Evolutionary conservation across 2,329 filamentous ascomycete species (phyloP).

Genomic region (Talaromyces pinophilus): DNA sequence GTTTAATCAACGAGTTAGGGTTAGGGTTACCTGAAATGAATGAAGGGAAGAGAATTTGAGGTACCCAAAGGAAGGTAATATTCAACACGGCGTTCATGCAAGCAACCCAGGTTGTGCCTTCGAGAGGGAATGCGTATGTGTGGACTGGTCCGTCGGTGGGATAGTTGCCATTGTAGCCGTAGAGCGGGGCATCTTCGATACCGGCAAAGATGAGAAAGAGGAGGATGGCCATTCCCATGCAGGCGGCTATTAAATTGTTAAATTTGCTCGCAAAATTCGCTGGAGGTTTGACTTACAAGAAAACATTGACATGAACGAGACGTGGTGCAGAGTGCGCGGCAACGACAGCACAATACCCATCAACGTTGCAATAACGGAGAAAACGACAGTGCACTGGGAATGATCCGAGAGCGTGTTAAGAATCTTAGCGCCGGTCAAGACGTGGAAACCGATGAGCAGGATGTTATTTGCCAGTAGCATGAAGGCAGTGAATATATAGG

Average conservation of each 20-base stretch:
- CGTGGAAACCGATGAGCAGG: slow-evolving; percentile 53
- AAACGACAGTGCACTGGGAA: slow-evolving; percentile 52
- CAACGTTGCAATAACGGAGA: slow-evolving; percentile 49
- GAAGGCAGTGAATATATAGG: slow-evolving; percentile 50
- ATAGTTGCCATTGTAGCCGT: slow-evolving; percentile 51
- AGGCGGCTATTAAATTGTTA: slow-evolving; percentile 36
- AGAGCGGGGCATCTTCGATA: slow-evolving; percentile 48
- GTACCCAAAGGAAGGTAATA: slow-evolving; percentile 54
- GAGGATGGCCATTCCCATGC: slow-evolving; percentile 53
- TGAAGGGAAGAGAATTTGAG: slow-evolving; percentile 55
- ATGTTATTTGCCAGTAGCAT: slow-evolving; percentile 57
- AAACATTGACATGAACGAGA: slow-evolving; percentile 56
- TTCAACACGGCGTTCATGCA: slow-evolving; percentile 55
- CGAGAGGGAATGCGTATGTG: slow-evolving; percentile 52
- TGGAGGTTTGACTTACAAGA: slow-evolving; percentile 33
- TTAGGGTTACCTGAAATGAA: slow-evolving; percentile 49
- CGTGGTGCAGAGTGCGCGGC: slow-evolving; percentile 49
- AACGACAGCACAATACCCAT: slow-evolving; percentile 52
- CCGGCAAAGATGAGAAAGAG: slow-evolving; percentile 54
- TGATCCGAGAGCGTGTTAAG: slow-evolving; percentile 54
- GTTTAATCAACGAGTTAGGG: slow-evolving; percentile 35
- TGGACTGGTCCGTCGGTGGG: slow-evolving; percentile 47
- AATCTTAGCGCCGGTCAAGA: slow-evolving; percentile 53
- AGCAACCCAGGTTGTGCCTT: slow-evolving; percentile 50
- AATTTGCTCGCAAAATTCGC: slow-evolving; percentile 9